Evolutionary conservation across 2,329 filamentous ascomycete species (phyloP).

Genomic region (Orbilia ellipsospora): DNA sequence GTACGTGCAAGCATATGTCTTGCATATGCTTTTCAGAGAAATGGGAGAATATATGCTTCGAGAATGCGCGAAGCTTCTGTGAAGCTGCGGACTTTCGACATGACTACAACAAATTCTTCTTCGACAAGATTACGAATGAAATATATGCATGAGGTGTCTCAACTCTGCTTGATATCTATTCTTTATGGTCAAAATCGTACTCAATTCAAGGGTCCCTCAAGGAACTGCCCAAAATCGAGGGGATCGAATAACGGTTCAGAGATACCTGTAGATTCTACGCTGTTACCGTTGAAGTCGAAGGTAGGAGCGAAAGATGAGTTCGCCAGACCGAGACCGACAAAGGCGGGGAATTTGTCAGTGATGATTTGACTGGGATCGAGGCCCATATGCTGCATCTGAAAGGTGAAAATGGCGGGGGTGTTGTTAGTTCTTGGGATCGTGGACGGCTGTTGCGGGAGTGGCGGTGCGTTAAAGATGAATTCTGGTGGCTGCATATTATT

Average conservation of each 20-base stretch:
- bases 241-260: constrained; percentile 22
- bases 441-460: constrained; percentile 28
- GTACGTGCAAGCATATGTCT: constrained; percentile 24
- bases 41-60: constrained; percentile 16
- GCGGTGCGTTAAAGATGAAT: constrained; percentile 35
- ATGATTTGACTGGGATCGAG: constrained; percentile 26
- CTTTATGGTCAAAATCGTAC: constrained; percentile 13
- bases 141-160: constrained; percentile 8
- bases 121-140: neutral
- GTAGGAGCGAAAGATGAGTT: constrained; percentile 4
- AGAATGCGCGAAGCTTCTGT: constrained; percentile 16
- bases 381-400: constrained; percentile 31
- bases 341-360: constrained; percentile 30
- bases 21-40: constrained; percentile 3
- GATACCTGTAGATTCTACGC: constrained; percentile 20
- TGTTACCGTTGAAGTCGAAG: constrained; percentile 31
- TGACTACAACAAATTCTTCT: constrained; percentile 29
- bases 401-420: constrained; percentile 30
- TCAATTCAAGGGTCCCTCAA: constrained; percentile 36
- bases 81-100: constrained; percentile 27
- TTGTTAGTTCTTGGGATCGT: constrained; percentile 27
- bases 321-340: constrained; percentile 23
- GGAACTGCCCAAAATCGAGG: constrained; percentile 42
- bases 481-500: constrained; percentile 20
- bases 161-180: constrained; percentile 5